Conservation (phyloP, 2,329 filamentous ascomycete species). For the Paecilomyces dactylethromorphus region DNA sequence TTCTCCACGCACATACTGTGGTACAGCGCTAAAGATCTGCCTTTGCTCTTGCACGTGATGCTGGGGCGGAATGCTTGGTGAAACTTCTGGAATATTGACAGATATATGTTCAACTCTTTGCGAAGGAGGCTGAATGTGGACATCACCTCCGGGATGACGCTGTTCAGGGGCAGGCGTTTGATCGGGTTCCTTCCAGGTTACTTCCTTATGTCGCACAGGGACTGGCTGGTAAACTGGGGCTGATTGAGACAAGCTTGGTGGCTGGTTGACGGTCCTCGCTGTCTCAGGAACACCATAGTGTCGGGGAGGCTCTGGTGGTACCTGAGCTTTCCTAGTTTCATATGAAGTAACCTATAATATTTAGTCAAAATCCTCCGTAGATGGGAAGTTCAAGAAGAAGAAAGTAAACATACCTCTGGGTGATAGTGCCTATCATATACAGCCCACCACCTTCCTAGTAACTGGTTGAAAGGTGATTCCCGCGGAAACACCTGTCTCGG, state of each 20-base stretch:
- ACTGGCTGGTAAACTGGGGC: background rate
- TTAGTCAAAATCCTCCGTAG: background rate
- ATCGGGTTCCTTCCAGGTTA: background rate
- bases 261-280: background rate
- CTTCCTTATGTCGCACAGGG: background rate
- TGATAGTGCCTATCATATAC: slow-evolving; percentile 85
- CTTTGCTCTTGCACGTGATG: background rate
- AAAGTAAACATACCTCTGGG: slow-evolving; percentile 19
- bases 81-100: background rate
- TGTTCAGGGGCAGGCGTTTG: background rate
- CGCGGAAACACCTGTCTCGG: slow-evolving; percentile 34
- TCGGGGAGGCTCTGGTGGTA: background rate
- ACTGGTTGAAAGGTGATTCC: slow-evolving; percentile 63
- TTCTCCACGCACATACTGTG: slow-evolving; percentile 40
- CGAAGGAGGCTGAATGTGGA: background rate
- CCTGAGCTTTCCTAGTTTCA: background rate
- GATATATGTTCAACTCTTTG: background rate
- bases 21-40: slow-evolving; percentile 30
- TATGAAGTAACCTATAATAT: background rate
- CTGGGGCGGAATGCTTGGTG: background rate
- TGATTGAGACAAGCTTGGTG: background rate
- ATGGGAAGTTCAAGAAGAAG: background rate
- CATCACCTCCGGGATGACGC: background rate
- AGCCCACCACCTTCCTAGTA: slow-evolving; percentile 86
- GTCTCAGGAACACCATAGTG: background rate